Percentiles rank a stretch among this genome's conserved stretches.
Conservation (phyloP, 192 early-diverging fungal genomes). For the Coemansia sp. region DNA sequence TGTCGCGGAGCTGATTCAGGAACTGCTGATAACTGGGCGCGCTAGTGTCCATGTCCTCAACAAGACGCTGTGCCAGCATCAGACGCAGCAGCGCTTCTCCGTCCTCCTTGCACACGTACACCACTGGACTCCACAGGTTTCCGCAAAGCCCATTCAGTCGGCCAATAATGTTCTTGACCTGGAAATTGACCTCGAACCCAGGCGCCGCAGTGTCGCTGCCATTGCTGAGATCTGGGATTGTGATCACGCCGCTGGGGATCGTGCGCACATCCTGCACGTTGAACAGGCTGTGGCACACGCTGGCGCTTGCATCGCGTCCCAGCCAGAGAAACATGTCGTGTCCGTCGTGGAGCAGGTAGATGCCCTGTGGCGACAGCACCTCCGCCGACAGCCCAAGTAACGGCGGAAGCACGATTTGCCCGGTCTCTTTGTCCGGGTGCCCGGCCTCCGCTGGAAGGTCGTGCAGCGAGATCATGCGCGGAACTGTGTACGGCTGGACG, state of each 20-base stretch:
- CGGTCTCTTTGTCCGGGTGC: conserved; percentile 34
- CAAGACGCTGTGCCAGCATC: conserved; percentile 83
- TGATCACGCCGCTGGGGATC: conserved; percentile 59
- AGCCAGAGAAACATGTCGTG: conserved; percentile 89
- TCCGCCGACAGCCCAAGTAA: conserved; percentile 81
- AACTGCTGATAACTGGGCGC: conserved; percentile 79
- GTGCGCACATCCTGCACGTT: conserved; percentile 35
- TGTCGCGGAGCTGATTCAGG: conserved; percentile 72
- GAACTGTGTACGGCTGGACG: conserved; percentile 67
- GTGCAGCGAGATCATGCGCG: conserved; percentile 84
- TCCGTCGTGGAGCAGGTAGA: conserved; percentile 86
- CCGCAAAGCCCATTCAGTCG: conserved; percentile 71
- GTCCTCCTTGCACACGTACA: conserved; percentile 92
- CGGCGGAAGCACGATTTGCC: conserved; percentile 75
- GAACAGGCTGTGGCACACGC: conserved; percentile 74
- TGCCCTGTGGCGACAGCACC: conserved; percentile 78
- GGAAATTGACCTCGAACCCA: conserved; percentile 72
- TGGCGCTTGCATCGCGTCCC: conserved; percentile 75
- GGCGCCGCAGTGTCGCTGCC: conserved; percentile 63
- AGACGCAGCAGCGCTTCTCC: conserved; percentile 79
- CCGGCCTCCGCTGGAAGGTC: conserved; percentile 68
- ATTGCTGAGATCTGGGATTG: conserved; percentile 74
- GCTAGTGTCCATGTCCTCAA: conserved; percentile 89
- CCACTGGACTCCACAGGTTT: conserved; percentile 68
- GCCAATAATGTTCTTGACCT: conserved; percentile 74